Conservation (phyloP, 805 yeast species). For the Yarrowia porcina region DNA sequence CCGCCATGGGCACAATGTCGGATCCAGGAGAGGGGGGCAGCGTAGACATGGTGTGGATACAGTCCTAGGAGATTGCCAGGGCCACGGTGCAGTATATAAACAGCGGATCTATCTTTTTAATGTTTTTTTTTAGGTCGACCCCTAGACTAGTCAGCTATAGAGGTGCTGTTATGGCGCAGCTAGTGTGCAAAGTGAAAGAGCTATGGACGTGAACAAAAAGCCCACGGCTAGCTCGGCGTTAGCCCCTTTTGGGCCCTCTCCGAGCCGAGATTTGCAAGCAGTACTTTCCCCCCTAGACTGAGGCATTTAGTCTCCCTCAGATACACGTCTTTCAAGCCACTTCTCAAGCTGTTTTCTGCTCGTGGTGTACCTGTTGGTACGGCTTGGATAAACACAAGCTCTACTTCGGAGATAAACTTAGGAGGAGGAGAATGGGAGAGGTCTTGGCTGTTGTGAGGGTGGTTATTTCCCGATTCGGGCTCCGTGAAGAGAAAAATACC, state of each 20-base stretch:
- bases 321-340: neutral
- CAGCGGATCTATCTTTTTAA: constrained; percentile 13
- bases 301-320: constrained; percentile 4
- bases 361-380: neutral
- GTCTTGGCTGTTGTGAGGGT: neutral
- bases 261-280: neutral
- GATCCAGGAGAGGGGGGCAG: constrained; percentile 18
- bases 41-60: constrained; percentile 3
- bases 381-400: constrained; percentile 8
- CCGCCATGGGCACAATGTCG: constrained; percentile 11
- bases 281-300: neutral
- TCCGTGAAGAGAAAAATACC: neutral
- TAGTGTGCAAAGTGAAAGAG: neutral
- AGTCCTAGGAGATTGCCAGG: neutral
- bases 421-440: neutral
- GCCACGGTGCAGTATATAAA: neutral
- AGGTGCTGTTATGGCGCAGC: constrained; percentile 2
- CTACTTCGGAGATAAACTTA: constrained; percentile 11
- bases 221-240: neutral
- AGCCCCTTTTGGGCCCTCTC: neutral
- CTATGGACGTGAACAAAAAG: neutral
- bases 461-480: too few species aligned
- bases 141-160: constrained; percentile 3
- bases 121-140: constrained; percentile 12
- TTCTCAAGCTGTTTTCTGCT: too few species aligned